Base-by-base conservation (phyloP, 2,329 filamentous ascomycete genomes). In the Penicillium rolfsii region DNA sequence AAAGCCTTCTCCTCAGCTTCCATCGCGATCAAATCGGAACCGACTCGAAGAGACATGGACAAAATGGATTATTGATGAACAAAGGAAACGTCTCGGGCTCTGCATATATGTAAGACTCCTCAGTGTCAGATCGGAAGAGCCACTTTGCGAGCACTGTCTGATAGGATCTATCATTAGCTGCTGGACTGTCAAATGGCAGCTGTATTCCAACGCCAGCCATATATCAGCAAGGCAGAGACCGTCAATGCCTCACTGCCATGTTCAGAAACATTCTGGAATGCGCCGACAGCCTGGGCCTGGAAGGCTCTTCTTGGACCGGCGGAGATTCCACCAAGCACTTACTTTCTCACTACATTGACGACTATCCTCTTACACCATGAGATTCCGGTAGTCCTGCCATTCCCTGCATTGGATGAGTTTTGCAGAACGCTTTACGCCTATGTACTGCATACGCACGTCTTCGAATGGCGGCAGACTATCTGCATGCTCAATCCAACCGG, bases 381-480 rank as follows among this genome's bases (percentile, higher is more conserved):
- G 8, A 40, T 40, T n/a, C 38, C 38, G 16, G 38, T 16, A 19
- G 38, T 40, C n/a, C 7, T 40, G 5, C 38, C 38, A 40, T 40
- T 40, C 16, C 38, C 38, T 7, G 16, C 38, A 19, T 40, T 40
- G 38, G 16, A 40, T 16, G 50, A 48, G 2, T 58, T 58, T 26
- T 58, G 49, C 30, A 53, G 48, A 19, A 54, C 50, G 22, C 49
- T 58, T 5, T 58, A 59, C 22, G 50, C 49, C 24, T 59, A 59
- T 8, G 50, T 54, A 7, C 38, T 59, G 12, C 57, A 59, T 28
- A 40, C 57, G 9, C 50, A 58, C 40, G 41, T 59, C n/a, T 59
- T 59, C 16, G 57, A 59, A 22, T 59, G 50, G 57, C 50, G 50
- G 33, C 40, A 59, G 40, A 59, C 57, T 4, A 59, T 59, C n/a